Base-by-base conservation (phyloP, 352 stramenopile species). In the Phytophthora pluvialis region DNA sequence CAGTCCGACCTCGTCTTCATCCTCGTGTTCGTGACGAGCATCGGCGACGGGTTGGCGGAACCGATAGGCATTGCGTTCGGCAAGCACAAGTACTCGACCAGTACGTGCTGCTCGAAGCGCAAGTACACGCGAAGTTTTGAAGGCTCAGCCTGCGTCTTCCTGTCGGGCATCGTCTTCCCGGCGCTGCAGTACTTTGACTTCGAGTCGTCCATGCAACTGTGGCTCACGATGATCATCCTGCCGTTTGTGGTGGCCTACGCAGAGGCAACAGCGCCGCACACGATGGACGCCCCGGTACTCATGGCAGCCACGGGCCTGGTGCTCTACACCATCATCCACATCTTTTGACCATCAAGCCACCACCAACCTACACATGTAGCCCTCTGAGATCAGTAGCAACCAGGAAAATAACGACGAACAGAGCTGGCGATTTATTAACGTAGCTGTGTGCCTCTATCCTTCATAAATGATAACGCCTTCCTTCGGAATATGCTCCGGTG, bases 281-380 rank as follows among this genome's bases (percentile, higher is more conserved):
- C 88, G 35, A 94, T 96, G 86, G 88, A 96, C 65, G 83, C 88
- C 36, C 88, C 88, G 2, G 88, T 94, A 56, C 77, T 96, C 52
- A 96, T 96, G 88, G 77, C 72, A 33, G 85, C 79, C n/a, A 86
- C 81, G 15, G 88, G 88, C 3, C 69, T 86, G 44, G 81, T 94
- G 69, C 76, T 96, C 28, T 94, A 92, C 75, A 76, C 75, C 18
- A 81, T 94, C 73, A 93, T 90, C 60, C 80, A 90, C 55, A 64
- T 89, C 46, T 75, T 93, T 60, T 91, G 57, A 81, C 67, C 42
- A 54, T 63, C 45, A 50, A 56, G 60, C 62, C 32, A 55, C 18
- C 44, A 42, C 21, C 43, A 51, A 46, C 21, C 16, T 60, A 53
- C 26, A 54, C 33, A 40, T 66, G 29, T 55, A 66, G 47, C 64